Conservation (phyloP, 1,284 basidiomycete species). For the Heterobasidion parviporum region DNA sequence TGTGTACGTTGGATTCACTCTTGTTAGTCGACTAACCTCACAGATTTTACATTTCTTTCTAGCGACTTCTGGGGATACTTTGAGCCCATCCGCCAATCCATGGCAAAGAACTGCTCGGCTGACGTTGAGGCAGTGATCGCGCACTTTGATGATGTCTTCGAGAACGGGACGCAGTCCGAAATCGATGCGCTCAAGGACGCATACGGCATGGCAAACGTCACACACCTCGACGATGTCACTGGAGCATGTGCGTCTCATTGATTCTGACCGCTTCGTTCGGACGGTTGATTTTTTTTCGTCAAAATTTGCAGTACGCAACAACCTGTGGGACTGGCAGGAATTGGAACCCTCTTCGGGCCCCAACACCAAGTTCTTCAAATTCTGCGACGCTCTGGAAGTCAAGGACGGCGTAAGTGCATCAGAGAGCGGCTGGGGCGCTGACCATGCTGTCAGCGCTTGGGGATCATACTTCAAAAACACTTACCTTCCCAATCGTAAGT, state of each 20-base stretch:
- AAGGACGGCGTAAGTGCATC: slow-evolving; percentile 38
- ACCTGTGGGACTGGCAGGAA: slow-evolving; percentile 46
- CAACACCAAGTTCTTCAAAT: slow-evolving; percentile 45
- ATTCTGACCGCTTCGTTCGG: not conserved
- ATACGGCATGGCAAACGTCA: slow-evolving; percentile 50
- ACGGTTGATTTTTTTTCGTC: not conserved
- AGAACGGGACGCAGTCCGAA: slow-evolving; percentile 30
- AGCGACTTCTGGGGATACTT: slow-evolving; percentile 66
- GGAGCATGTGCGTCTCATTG: slow-evolving; percentile 34
- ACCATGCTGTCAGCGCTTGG: slow-evolving; percentile 57
- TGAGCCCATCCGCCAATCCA: slow-evolving; percentile 57
- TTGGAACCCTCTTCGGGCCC: slow-evolving; percentile 37
- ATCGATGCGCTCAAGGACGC: slow-evolving; percentile 44
- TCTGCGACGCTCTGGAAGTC: slow-evolving; percentile 70
- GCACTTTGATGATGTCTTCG: slow-evolving; percentile 52
- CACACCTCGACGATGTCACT: slow-evolving; percentile 61
- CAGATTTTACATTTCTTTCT: not conserved
- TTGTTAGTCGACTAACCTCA: not conserved
- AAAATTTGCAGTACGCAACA: slow-evolving; percentile 41
- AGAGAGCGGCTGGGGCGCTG: slow-evolving; percentile 51
- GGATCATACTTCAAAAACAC: slow-evolving; percentile 42
- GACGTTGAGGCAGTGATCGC: slow-evolving; percentile 58
- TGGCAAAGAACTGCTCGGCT: slow-evolving; percentile 67
- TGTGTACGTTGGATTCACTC: slow-evolving; percentile 26
- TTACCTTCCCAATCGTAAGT: slow-evolving; percentile 34